phyloP scores from a whole-genome alignment of 2,329 filamentous ascomycete species.

The Helotiales sp. region DNA sequence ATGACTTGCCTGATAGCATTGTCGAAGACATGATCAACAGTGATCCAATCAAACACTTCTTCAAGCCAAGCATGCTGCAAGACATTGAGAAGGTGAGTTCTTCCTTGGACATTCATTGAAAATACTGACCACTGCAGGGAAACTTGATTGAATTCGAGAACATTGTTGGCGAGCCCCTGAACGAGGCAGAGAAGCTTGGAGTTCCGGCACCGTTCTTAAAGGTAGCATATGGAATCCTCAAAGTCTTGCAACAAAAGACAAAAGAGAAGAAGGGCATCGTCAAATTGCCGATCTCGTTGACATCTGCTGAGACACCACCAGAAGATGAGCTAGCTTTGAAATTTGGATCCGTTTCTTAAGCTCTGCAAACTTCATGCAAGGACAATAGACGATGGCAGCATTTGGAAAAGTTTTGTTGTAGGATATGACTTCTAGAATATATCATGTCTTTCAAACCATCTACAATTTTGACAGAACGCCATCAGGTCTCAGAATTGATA shows the following conservation, averaged over 20 bases:
- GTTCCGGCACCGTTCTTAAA: slow-evolving; percentile 51
- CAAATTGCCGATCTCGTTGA: neutral
- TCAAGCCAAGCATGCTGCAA: slow-evolving; percentile 45
- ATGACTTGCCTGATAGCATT: slow-evolving; percentile 25
- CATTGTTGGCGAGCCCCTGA: slow-evolving; percentile 53
- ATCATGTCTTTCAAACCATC: neutral
- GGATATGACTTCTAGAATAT: neutral
- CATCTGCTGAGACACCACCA: neutral
- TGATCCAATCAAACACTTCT: slow-evolving; percentile 49
- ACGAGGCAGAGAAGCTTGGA: slow-evolving; percentile 48
- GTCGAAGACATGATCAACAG: slow-evolving; percentile 42
- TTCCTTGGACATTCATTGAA: neutral
- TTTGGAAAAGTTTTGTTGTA: too few species aligned
- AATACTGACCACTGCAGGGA: slow-evolving; percentile 36
- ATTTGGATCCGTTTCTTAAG: too few species aligned
- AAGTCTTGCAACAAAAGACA: slow-evolving; percentile 46
- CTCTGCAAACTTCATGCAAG: too few species aligned
- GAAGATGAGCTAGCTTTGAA: neutral
- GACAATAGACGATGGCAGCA: too few species aligned
- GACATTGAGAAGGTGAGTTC: slow-evolving; percentile 50
- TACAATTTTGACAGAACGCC: slow-evolving; percentile 10
- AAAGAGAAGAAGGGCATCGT: slow-evolving; percentile 43
- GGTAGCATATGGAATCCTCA: slow-evolving; percentile 53
- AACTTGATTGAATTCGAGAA: slow-evolving; percentile 58
- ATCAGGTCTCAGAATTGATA: slow-evolving; percentile 8